Evolutionary conservation across 805 yeast genomes (phyloP), one percentile per base, ranked within the genome.

Genomic region (Candida andamanensis): DNA sequence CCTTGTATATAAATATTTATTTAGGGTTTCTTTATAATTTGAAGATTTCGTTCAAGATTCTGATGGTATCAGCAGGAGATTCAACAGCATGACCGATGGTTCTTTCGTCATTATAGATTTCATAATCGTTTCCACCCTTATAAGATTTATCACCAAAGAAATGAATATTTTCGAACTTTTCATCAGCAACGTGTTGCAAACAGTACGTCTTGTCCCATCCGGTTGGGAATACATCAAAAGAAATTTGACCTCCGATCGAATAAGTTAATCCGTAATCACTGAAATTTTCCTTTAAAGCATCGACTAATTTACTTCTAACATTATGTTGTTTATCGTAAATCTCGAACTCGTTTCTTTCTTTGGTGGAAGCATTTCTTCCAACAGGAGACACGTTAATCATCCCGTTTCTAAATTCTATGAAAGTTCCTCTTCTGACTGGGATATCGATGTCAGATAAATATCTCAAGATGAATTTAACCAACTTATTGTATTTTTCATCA

Each of bases 131-230:
- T 69, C 99, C 98, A 58, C 99, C 99, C 68, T 78, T 63, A 73
- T 83, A 83, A 46, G 95, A 75, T 76, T 92, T 92, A 76, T 92
- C 99, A 68, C 99, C 98, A 58, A 92, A 92, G 79, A 92, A 92
- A 72, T 92, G 97, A 52, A 92, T 86, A 50, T 77, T 74, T 54
- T 78, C 72, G 70, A 89, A 92, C 45, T 82, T 78, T 65, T 90
- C 96, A 39, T 71, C 63, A 52, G 67, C 85, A 50, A 92, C 89
- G 66, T 90, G 98, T 65, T 82, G 87, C 58, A 92, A 76, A 65
- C 95, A 85, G 72, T 90, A 92, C 41, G 99, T 92, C 78, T 92
- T 92, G 68, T 92, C 99, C 99, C 99, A 92, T 56, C 99, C 98
- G 44, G 96, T 85, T 71, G 99, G 99, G 90, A 92, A 92, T 44